Percentiles rank a stretch among this genome's conserved stretches.
phyloP scores from a whole-genome alignment of 768 basidiomycete genomes.

The Lanmaoa rubissima region DNA sequence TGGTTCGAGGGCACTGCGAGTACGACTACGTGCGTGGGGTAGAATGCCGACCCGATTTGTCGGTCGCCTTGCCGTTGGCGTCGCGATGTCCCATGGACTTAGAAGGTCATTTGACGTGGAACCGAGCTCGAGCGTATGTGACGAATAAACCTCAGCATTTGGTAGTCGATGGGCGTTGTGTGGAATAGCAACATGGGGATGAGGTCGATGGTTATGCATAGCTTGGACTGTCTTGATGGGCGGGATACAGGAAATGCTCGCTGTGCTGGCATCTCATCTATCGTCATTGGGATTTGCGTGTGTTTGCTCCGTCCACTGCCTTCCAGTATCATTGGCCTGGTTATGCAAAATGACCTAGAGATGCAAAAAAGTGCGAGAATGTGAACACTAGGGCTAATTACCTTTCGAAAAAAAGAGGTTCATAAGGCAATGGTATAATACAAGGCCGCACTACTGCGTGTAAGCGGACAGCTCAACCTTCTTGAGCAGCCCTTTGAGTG shows the following conservation, averaged over 20 bases:
- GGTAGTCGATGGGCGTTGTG: conserved; percentile 34
- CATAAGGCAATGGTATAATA: background rate
- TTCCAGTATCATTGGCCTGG: background rate
- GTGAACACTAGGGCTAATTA: no score
- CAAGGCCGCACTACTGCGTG: conserved; percentile 15
- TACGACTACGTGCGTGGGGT: conserved; percentile 34
- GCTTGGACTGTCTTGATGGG: background rate
- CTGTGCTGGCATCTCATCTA: conserved; percentile 20
- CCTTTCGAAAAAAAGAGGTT: no score
- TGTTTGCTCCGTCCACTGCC: conserved; percentile 11
- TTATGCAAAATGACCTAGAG: no score
- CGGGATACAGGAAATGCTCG: background rate
- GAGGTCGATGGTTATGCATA: conserved; percentile 32
- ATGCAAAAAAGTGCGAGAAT: no score
- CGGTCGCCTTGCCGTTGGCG: conserved; percentile 26
- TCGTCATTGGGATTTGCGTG: conserved; percentile 16
- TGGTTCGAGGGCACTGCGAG: conserved; percentile 38
- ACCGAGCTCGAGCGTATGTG: conserved; percentile 32
- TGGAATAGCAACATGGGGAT: conserved; percentile 41
- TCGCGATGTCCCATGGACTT: conserved; percentile 36
- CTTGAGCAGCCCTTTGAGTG: conserved; percentile 78
- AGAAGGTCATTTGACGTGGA: conserved; percentile 22
- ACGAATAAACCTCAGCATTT: conserved; percentile 26
- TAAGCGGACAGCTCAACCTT: conserved; percentile 65
- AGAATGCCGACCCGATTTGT: conserved; percentile 17